These are phyloP conservation scores for Fraxinus albicans DNA, from an alignment of 305 asterid genomes.

Conservation along the genomic window DNA sequence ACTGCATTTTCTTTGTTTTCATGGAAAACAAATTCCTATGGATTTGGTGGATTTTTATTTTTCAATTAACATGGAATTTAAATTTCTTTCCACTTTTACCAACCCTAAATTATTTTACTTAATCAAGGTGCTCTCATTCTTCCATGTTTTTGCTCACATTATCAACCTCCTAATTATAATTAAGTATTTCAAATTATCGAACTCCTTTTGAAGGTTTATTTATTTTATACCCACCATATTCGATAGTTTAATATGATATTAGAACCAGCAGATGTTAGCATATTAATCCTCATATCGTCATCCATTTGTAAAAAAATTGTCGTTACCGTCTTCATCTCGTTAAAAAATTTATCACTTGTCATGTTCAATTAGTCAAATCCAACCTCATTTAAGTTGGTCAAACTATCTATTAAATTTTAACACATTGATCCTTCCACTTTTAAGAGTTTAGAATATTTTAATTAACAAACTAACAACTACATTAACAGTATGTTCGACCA, in stretches of 20 bases:
- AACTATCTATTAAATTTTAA: not conserved
- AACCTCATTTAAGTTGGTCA: not conserved
- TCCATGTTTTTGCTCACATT: not conserved
- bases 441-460: not conserved
- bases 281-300: not conserved
- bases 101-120: not conserved
- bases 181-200: not conserved
- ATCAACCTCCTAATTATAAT: not conserved
- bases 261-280: not conserved
- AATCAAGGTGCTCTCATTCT: not conserved
- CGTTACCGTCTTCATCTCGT: not conserved
- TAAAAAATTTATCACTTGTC: not conserved
- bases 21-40: no score
- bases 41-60: no score
- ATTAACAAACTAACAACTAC: not conserved
- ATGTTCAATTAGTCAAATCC: not conserved
- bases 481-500: not conserved
- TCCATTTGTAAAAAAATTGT: not conserved
- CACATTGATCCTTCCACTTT: not conserved
- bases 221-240: not conserved
- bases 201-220: not conserved
- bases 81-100: no score
- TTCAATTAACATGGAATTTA: no score
- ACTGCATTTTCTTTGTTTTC: no score
- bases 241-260: not conserved